Base-by-base conservation (phyloP, 106 monocot genomes). In the Amphibolis antarctica region DNA sequence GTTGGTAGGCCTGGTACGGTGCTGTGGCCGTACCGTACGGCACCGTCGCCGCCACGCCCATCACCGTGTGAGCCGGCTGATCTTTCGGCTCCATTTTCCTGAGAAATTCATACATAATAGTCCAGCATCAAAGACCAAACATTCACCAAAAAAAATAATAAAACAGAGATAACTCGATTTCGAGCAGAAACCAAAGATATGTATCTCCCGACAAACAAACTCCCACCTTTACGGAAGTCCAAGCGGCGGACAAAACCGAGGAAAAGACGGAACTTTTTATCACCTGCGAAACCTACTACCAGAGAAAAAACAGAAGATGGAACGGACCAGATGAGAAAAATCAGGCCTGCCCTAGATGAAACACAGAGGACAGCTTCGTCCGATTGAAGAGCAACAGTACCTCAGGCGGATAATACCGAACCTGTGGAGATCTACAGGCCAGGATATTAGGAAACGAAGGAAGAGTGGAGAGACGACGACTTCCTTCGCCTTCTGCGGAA, bases 1-100 rank as follows among this genome's bases (percentile, higher is more conserved):
- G 61, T 53, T 71, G 71, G 71, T 71, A 71, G 12, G 69, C 69
- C 46, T 60, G 59, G 62, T 71, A 71, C 1, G 71, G 63, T 0
- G 51, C 71, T 11, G 71, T 42, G 5, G 71, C 71, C 10, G 51
- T 54, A 22, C 71, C 63, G 30, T 71, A 63, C 1, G 71, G 71
- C 2, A 63, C 71, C 10, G 51, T 28, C 18, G 63, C 52, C 4
- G 71, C 66, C 19, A 63, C 63, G 18, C 71, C 71, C 43, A 71
- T 62, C 53, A 53, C 62, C 49, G 71, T 59, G 52, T 71, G 49
- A 15, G 28, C 27, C 12, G 18, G 52, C 21, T 66, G 66, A 26
- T 66, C 52, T 20, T 66, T 51, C 25, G 43, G 66, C 66, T 66
- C 63, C 63, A 63, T 63, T 26, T n/a, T 46, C 26, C 63, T 63